Evolutionary conservation across 1,139 yeast genomes (phyloP), one percentile per base, ranked within the genome.

Genomic region (Suhomyces panamericanus): DNA sequence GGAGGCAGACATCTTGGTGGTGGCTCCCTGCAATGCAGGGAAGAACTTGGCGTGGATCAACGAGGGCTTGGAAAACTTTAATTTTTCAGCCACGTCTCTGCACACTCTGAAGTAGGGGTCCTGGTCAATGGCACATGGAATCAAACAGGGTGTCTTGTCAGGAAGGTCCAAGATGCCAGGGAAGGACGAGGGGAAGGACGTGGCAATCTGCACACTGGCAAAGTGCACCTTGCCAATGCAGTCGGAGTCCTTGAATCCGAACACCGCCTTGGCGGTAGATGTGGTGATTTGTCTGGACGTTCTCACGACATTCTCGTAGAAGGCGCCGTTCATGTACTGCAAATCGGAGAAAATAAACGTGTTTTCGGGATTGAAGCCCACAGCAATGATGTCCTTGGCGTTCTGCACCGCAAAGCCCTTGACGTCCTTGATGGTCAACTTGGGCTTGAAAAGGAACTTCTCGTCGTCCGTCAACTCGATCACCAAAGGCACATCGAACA

Each of bases 101-200:
- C 96, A 88, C 27, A 95, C 96, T 66, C 99, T 80, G 74, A 95
- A 95, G 69, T 95, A 95, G 32, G 99, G 99, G 67, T 95, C 99
- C 73, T 91, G 97, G 66, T 95, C 99, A 65, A 95, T 95, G 38
- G 99, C 99, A 77, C 99, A 95, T 32, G 99, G 99, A 66, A 95
- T 95, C 66, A 95, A 75, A 69, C 96, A 88, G 48, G 97, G 99
- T 1, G 97, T 91, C 67, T 86, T 85, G 39, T 85, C 75, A 41
- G 90, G 90, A 58, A 85, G 70, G 10, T 89, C 96, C 57, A 95
- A 80, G 27, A 95, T 86, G 55, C 86, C 96, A 3, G 99, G 99
- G 78, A 88, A 95, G 12, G 97, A 87, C 39, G 93, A 86, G 48
- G 97, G 95, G 74, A 95, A 91, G 3, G 97, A 95, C 15, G 98